phyloP scores from a whole-genome alignment of 371 early-diverging fungal species.

The Funneliformis caledonium region DNA sequence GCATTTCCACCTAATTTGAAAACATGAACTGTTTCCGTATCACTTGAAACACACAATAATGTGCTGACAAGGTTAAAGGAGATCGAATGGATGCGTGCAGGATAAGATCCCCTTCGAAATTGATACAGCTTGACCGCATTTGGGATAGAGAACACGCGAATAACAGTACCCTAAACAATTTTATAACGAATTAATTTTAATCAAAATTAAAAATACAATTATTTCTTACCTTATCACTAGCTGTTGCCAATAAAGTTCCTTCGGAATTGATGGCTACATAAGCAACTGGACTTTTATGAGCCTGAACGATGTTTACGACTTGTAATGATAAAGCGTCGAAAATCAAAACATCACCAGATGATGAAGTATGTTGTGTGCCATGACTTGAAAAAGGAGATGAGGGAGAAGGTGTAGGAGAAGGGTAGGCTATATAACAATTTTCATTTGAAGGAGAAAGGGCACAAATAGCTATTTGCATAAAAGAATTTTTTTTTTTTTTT shows the following conservation, averaged over 20 bases:
- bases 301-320: conserved; percentile 89
- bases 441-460: conserved; percentile 93
- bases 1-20: conserved; percentile 68
- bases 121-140: conserved; percentile 89
- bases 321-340: conserved; percentile 87
- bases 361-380: conserved; percentile 43
- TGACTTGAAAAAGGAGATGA: conserved; percentile 55
- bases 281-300: conserved; percentile 89
- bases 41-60: conserved; percentile 86
- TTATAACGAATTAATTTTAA: not conserved
- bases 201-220: not conserved
- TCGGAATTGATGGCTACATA: conserved; percentile 86
- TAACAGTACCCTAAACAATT: conserved; percentile 84
- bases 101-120: conserved; percentile 93
- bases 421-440: conserved; percentile 93
- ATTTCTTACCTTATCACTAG: conserved; percentile 83
- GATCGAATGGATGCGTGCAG: conserved; percentile 89
- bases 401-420: conserved; percentile 65
- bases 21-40: conserved; percentile 97
- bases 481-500: not conserved
- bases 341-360: conserved; percentile 84
- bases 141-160: conserved; percentile 92
- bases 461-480: conserved; percentile 70
- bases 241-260: conserved; percentile 92
- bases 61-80: conserved; percentile 85